A percentile compares a stretch with the other conserved stretches of the same genome.
Evolutionary conservation across 208 protist species (phyloP).

Genomic region (Acanthamoeba sp.): DNA sequence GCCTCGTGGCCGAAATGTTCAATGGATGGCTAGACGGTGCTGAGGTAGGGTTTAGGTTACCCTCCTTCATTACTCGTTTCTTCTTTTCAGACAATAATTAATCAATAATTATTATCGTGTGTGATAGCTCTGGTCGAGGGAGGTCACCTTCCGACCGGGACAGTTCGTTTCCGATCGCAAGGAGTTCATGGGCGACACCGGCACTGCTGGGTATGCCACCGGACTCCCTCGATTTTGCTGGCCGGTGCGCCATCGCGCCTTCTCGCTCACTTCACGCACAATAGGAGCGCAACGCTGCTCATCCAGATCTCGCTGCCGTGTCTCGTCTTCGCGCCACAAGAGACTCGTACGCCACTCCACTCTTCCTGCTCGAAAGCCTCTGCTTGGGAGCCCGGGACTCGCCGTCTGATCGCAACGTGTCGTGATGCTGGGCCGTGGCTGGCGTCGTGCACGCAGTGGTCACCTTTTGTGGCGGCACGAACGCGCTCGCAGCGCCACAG

Average conservation of each 20-base stretch:
- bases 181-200: slow-evolving; percentile 44
- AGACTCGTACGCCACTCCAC: neutral
- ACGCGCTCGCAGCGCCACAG: slow-evolving; percentile 75
- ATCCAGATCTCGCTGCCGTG: slow-evolving; percentile 79
- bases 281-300: slow-evolving; percentile 63
- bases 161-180: neutral
- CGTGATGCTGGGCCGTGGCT: neutral
- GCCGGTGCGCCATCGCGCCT: too few relatives aligned
- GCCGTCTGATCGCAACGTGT: neutral
- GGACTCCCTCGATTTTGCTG: neutral
- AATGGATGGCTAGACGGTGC: slow-evolving; percentile 59
- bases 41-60: too few relatives aligned
- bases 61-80: slow-evolving; percentile 13
- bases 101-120: neutral
- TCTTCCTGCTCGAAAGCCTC: neutral
- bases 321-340: slow-evolving; percentile 55
- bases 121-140: slow-evolving; percentile 23
- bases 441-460: neutral
- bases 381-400: too few relatives aligned
- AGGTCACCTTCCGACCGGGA: slow-evolving; percentile 58
- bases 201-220: slow-evolving; percentile 75
- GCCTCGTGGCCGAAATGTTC: slow-evolving; percentile 78
- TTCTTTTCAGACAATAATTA: neutral
- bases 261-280: neutral
- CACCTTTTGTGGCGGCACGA: slow-evolving; percentile 77